Evolutionary conservation across 179 eudicot genomes (phyloP).

Genomic region (Dionaea muscipula): DNA sequence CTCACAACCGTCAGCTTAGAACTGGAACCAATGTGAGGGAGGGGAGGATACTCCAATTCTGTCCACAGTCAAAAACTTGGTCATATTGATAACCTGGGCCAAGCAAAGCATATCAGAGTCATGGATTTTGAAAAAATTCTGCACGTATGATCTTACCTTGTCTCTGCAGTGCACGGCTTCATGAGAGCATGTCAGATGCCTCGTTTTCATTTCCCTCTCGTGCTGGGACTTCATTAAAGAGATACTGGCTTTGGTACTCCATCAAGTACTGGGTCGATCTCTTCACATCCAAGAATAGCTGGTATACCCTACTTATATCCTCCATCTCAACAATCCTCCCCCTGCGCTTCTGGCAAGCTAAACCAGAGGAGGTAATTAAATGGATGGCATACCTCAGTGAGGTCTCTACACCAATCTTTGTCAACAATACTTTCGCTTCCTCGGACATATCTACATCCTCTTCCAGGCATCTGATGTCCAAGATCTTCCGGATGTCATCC

Average conservation of each 20-base stretch:
- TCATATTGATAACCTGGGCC: conserved; percentile 20
- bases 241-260: conserved; percentile 84
- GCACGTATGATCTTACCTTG: too few relatives aligned
- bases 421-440: conserved; percentile 63
- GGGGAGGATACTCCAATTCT: conserved; percentile 18
- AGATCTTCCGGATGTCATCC: conserved; percentile 72
- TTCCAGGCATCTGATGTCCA: conserved; percentile 79
- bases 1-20: conserved; percentile 10
- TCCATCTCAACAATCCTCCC: conserved; percentile 84
- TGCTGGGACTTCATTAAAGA: conserved; percentile 62
- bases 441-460: conserved; percentile 93
- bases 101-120: neutral
- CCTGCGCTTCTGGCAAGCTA: conserved; percentile 80
- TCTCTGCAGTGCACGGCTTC: too few relatives aligned
- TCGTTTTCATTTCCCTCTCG: conserved; percentile 44
- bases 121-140: too few relatives aligned
- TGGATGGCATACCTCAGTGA: conserved; percentile 76
- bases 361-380: conserved; percentile 68
- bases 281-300: conserved; percentile 77
- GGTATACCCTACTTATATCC: conserved; percentile 71
- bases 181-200: conserved; percentile 36
- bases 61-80: conserved; percentile 28
- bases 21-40: conserved; percentile 16
- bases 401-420: conserved; percentile 75
- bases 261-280: conserved; percentile 92